Conservation (phyloP, 495 filamentous ascomycete genomes). For the Daldinia loculata region DNA sequence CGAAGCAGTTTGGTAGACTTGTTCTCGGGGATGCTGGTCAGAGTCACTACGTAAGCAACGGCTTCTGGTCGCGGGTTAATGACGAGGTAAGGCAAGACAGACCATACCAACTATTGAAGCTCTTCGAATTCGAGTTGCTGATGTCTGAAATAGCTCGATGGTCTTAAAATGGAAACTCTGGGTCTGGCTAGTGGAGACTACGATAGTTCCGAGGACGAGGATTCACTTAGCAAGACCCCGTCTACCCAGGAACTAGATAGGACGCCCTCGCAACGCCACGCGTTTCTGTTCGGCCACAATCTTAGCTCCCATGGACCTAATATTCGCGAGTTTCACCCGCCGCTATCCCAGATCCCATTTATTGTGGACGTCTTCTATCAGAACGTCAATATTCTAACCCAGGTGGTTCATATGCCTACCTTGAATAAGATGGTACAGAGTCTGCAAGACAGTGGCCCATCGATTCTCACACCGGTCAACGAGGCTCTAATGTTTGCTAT, state of each 20-base stretch:
- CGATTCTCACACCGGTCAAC: conserved; percentile 52
- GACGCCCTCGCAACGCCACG: conserved; percentile 60
- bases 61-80: conserved; percentile 63
- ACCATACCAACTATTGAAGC: conserved; percentile 6
- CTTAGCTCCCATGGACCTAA: conserved; percentile 45
- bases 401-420: conserved; percentile 63
- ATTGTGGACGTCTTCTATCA: conserved; percentile 60
- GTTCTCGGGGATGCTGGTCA: conserved; percentile 53
- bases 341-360: conserved; percentile 62
- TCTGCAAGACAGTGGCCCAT: conserved; percentile 46
- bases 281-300: conserved; percentile 63
- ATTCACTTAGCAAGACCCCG: conserved; percentile 40
- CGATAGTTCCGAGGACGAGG: conserved; percentile 56
- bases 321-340: conserved; percentile 57
- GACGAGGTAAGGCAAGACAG: conserved; percentile 56
- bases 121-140: conserved; percentile 26
- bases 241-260: conserved; percentile 53
- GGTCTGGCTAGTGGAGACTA: conserved; percentile 45
- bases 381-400: conserved; percentile 61
- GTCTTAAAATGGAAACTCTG: conserved; percentile 52
- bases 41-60: conserved; percentile 60
- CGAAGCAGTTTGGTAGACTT: conserved; percentile 53
- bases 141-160: conserved; percentile 50
- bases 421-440: conserved; percentile 56
- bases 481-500: conserved; percentile 69